Evolutionary conservation across 208 protist species (phyloP), one percentile per base, ranked within the genome.

Genomic region (Zelonia costaricensis): DNA sequence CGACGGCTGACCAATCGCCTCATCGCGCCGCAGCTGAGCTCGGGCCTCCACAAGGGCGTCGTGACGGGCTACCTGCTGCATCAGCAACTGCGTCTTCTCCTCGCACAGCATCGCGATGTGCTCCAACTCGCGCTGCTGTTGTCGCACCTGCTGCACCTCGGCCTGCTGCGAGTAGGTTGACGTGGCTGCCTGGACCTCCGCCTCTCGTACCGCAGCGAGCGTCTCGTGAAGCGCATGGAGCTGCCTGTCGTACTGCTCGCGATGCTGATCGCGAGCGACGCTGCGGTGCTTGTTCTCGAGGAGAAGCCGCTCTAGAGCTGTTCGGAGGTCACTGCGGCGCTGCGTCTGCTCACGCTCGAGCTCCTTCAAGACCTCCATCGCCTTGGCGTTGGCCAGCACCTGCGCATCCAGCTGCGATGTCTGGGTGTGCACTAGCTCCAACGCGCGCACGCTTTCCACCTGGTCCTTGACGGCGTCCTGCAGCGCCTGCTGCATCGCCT

Each of bases 381-480:
- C 36, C 12, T 78, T 62, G 1, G 70, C 58, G 57, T 83, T 86
- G 13, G 30, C 64, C 30, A 30, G 49, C n/a, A 88, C 76, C 13
- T 74, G 60, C 27, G 42, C 22, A 70, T 86, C 83, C 28, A 81
- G 45, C 27, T 47, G 52, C 16, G 42, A 66, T 10, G 51, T 53
- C 35, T 78, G 65, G 3, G 60, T 40, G 23, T 80, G 48, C 16
- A 93, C 72, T 1, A 75, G 62, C 38, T 71, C 71, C 38, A 90
- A 53, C 16, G 75, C 65, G 16, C 59, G 56, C 40, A 81, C 40
- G 45, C 71, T 82, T 36, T 82, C 75, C 12, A 35, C 47, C 46
- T 87, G 79, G 23, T 88, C 83, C 12, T 52, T 51, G 9, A 86
- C 65, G 10, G 66, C 64, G 4, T 67, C 56, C 20, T 68, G 69